Evolutionary conservation across 768 basidiomycete genomes (phyloP).

Genomic region (Boletus sp.): DNA sequence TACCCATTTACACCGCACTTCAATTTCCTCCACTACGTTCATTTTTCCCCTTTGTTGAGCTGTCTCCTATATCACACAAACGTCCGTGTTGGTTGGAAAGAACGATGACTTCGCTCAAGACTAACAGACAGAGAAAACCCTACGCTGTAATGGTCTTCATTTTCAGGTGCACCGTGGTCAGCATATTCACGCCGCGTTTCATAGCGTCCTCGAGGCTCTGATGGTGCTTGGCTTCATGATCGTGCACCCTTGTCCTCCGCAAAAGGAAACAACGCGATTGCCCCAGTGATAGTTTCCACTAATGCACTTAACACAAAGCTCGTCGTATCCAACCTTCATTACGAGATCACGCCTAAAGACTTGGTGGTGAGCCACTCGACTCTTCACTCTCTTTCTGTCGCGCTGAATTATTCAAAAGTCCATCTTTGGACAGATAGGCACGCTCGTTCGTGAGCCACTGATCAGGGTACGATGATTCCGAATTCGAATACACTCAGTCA

Average conservation of each 20-base stretch:
- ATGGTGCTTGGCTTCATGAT: constrained; percentile 77
- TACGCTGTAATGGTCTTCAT: constrained; percentile 34
- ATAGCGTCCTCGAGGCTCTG: constrained; percentile 58
- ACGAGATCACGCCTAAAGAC: constrained; percentile 87
- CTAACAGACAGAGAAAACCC: constrained; percentile 39
- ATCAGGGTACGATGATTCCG: constrained; percentile 85
- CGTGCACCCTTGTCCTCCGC: constrained; percentile 48
- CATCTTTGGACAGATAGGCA: constrained; percentile 91
- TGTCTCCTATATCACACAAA: background rate
- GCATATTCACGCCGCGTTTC: constrained; percentile 5
- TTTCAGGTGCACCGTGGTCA: background rate
- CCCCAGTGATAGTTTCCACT: constrained; percentile 22
- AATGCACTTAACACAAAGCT: constrained; percentile 50
- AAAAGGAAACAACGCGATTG: constrained; percentile 24
- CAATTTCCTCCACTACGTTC: background rate
- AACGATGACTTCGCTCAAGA: constrained; percentile 24
- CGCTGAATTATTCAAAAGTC: constrained; percentile 42
- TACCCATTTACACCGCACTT: background rate
- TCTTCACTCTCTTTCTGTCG: background rate
- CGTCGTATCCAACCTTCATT: constrained; percentile 84
- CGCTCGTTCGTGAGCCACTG: constrained; percentile 86
- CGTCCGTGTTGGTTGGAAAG: background rate
- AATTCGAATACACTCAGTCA: constrained; percentile 37
- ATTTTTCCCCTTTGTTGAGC: background rate
- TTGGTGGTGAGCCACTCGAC: constrained; percentile 60